Conservation (phyloP, 805 yeast genomes). For the Cyberlindnera xylosilytica region DNA sequence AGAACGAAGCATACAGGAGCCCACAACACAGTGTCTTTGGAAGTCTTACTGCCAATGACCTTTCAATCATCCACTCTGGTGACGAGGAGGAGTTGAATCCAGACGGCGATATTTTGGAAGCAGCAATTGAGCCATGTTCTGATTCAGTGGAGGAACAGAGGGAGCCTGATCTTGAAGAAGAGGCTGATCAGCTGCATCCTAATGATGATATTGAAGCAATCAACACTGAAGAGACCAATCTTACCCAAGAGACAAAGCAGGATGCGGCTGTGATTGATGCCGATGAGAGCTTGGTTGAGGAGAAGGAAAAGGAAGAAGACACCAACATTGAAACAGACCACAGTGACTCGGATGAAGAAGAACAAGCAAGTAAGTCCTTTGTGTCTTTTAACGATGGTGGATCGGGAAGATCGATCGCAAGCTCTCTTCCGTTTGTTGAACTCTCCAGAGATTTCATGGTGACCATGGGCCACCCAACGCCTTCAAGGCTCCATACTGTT, state of each 20-base stretch:
- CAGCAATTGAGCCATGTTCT: too few species aligned
- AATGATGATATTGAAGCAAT: neutral
- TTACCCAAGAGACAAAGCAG: too few species aligned
- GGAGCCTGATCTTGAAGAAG: too few species aligned
- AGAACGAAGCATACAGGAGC: slow-evolving; percentile 22
- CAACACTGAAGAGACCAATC: neutral
- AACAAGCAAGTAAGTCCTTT: slow-evolving; percentile 16
- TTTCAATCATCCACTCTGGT: slow-evolving; percentile 2
- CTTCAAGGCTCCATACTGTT: too few species aligned
- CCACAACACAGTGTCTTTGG: slow-evolving; percentile 26
- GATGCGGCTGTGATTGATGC: neutral
- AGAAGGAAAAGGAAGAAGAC: too few species aligned
- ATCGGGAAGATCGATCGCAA: neutral
- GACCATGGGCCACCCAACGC: neutral
- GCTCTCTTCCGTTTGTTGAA: slow-evolving; percentile 15
- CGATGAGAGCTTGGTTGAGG: neutral
- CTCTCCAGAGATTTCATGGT: slow-evolving; percentile 17
- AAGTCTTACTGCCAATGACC: slow-evolving; percentile 12
- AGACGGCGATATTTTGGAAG: neutral
- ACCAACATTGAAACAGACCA: neutral
- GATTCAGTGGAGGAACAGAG: too few species aligned
- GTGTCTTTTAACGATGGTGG: slow-evolving; percentile 19
- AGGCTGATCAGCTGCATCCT: too few species aligned
- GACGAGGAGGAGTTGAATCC: neutral
- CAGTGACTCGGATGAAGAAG: slow-evolving; percentile 1